Evolutionary conservation across 257 asterid species (phyloP), one percentile per base, ranked within the genome.

Genomic region (Nicotiana knightiana): DNA sequence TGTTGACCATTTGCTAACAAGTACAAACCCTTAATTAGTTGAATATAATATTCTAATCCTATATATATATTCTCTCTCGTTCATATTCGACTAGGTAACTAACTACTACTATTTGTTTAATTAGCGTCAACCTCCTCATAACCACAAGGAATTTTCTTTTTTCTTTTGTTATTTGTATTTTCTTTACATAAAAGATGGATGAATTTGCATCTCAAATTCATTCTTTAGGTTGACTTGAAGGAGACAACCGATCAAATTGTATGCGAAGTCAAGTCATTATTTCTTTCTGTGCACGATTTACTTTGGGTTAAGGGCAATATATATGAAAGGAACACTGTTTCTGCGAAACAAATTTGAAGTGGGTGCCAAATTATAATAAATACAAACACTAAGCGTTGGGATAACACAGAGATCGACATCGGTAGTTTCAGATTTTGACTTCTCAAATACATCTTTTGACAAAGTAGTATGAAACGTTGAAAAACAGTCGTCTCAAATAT

Each of bases 381-480:
- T 39, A n/a, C 77, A 70, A 70, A 46, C 59, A 46, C 59, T 70
- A 46, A 46, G 21, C 7, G 21, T 13, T 46, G 79, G 39, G 61
- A 71, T 71, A 43, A 21, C 21, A 43, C 21, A 71, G 37, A 71
- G 78, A 43, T 43, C 48, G 48, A 71, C 59, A 12, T 71, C 21
- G 61, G 37, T 71, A 24, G 15, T 71, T 46, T 71, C 61, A 71
- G 48, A 71, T 12, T 71, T 71, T 26, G 68, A 63, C 37, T 63
- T 63, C 68, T 63, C 68, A 26, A 63, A 63, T 4, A 26, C 68
- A 24, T 43, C 32, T 43, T 21, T 71, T 71, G 6, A 24, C 24
- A 71, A 71, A 26, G 59, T 46, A 71, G 79, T 71, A 46, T 71
- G 79, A 46, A 71, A 46, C 79, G 62, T 73, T 73, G 79, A 73